Base-by-base conservation (phyloP, 331 rosid species). In the Cydonia oblonga region DNA sequence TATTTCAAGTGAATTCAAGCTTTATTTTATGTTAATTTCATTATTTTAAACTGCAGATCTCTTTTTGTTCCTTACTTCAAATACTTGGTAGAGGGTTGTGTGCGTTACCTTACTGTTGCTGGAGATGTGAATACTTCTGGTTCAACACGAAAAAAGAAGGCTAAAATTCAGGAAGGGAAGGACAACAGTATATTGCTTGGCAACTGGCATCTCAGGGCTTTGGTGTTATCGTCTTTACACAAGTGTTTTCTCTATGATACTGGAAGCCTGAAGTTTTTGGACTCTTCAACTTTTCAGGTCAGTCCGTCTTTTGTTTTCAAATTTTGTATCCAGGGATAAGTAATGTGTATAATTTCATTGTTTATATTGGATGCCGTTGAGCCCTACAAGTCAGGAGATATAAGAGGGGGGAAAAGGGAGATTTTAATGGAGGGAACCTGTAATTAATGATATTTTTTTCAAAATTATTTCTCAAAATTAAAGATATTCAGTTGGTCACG, bases 1-100 rank as follows among this genome's bases (percentile, higher is more conserved):
- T 52, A 28, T 12, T 20, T 70, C 52, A 13, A 22, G 42, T 20
- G 53, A 54, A 24, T 56, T 42, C 18, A 16, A 18, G 12, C 22
- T 23, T 9, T 40, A 29, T 61, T 54, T 54, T 61, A 61, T 26
- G 11, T 28, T 23, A 28, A 25, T 7, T 30, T 7, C 58, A 15
- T 78, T 35, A 9, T 35, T 35, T 54, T 42, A 71, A 32, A 69
- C 29, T 86, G 75, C 81, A 93, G 97, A 89, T 90, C 97, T 38
- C 84, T 93, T 77, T 93, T 93, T 84, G 92, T 93, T 82, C 95
- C 98, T 33, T 93, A 89, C 85, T 91, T 91, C 86, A 93, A 91
- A 73, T 86, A 86, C 87, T 80, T 93, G 90, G 88, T 90, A 7
- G 89, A 83, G 52, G 80, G 87, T 73, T 86, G 96, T 79, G 85